Evolutionary conservation across 169 alveolate species (phyloP).

Genomic region (Miamiensis avidus): DNA sequence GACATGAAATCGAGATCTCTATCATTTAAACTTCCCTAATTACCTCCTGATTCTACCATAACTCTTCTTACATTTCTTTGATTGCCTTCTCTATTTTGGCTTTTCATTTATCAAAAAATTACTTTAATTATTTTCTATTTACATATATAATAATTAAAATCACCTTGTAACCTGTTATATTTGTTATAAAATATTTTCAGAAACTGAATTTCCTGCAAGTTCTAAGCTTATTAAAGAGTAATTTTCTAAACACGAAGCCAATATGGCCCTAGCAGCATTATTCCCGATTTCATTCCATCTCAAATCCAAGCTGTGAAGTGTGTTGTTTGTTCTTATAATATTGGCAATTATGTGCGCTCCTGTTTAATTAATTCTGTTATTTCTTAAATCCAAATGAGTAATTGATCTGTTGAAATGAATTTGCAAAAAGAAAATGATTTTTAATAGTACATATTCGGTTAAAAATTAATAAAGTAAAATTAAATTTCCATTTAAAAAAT

Average conservation of each 20-base stretch:
- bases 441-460: too few species aligned
- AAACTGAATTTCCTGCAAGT: conserved; percentile 17
- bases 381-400: conserved; percentile 29
- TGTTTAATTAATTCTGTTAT: conserved; percentile 20
- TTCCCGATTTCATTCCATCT: conserved; percentile 29
- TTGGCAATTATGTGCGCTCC: conserved; percentile 24
- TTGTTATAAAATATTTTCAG: conserved; percentile 10
- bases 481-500: too few species aligned
- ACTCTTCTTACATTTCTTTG: neutral
- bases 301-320: conserved; percentile 7
- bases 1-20: conserved; percentile 10
- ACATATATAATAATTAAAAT: too few species aligned
- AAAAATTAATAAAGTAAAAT: too few species aligned
- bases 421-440: too few species aligned
- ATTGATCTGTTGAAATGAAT: neutral
- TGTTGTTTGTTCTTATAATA: conserved; percentile 8
- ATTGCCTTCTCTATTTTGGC: conserved; percentile 13
- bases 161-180: neutral
- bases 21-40: conserved; percentile 8
- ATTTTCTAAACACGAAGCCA: conserved; percentile 2
- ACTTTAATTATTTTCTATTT: neutral
- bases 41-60: neutral
- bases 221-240: conserved; percentile 1
- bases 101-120: neutral
- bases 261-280: conserved; percentile 16